These are phyloP conservation scores for Ceratocystis smalleyi DNA, from an alignment of 2,329 filamentous ascomycete species.

Conservation along the genomic window DNA sequence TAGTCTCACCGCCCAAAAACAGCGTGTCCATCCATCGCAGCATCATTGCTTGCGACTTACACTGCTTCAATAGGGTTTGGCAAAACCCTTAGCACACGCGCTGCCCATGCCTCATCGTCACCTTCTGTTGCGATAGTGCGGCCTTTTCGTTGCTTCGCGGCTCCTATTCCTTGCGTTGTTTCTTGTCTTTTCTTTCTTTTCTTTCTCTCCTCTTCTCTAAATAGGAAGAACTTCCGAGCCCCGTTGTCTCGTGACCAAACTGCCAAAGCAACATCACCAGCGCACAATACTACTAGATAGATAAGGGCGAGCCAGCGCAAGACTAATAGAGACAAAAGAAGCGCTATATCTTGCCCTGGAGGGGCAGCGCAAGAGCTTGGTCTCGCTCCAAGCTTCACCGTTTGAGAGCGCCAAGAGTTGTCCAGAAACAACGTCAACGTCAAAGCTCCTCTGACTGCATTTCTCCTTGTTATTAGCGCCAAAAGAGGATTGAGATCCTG, in stretches of 20 bases:
- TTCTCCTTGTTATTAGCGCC: neutral
- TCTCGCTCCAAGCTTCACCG: neutral
- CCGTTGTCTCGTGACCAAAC: neutral
- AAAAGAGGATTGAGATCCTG: neutral
- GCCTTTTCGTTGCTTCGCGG: neutral
- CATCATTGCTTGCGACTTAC: neutral
- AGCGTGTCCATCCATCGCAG: too few relatives aligned
- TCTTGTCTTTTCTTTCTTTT: neutral
- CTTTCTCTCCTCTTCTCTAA: neutral
- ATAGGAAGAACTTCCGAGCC: neutral
- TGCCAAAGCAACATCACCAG: neutral
- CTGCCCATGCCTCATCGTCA: neutral
- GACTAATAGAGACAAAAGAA: neutral
- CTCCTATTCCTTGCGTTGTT: neutral
- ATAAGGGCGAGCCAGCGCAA: neutral
- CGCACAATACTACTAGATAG: neutral
- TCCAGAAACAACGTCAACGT: constrained; percentile 1
- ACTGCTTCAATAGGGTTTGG: neutral
- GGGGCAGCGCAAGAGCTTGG: neutral
- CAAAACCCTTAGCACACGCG: neutral
- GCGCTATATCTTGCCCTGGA: neutral
- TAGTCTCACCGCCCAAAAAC: too few relatives aligned
- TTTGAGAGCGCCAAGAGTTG: constrained; percentile 1
- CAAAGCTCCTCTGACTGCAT: neutral
- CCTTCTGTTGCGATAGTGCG: neutral